Conservation (phyloP, 208 protist genomes). For the Blastocrithidia nonstop region DNA sequence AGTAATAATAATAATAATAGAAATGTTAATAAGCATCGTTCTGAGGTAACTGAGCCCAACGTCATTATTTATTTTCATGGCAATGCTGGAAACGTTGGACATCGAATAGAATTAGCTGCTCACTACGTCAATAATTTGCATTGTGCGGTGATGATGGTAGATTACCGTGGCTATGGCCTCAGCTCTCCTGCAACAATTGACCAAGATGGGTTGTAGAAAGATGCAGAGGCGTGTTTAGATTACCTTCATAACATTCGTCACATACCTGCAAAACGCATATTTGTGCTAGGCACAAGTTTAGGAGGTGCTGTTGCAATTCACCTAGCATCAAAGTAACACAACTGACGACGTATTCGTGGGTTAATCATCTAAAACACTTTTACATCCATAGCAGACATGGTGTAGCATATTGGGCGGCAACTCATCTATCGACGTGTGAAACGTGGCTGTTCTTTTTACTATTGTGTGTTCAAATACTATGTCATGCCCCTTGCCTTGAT, state of each 20-base stretch:
- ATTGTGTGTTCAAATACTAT: conserved; percentile 44
- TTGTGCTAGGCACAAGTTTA: conserved; percentile 81
- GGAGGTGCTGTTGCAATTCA: conserved; percentile 80
- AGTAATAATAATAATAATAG: not conserved
- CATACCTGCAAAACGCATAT: conserved; percentile 52
- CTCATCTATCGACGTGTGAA: conserved; percentile 6
- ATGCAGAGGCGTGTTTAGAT: conserved; percentile 76
- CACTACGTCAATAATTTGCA: conserved; percentile 23
- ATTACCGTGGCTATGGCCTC: conserved; percentile 84
- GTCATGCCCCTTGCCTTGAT: conserved; percentile 61
- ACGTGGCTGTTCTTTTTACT: conserved; percentile 2
- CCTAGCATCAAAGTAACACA: conserved; percentile 29
- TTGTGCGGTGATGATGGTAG: conserved; percentile 76
- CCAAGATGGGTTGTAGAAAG: conserved; percentile 61
- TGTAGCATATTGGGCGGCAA: conserved; percentile 11
- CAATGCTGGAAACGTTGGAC: conserved; percentile 85
- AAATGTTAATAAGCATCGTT: not conserved
- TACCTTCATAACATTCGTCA: conserved; percentile 37
- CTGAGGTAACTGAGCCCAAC: not conserved
- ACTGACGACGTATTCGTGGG: conserved; percentile 31
- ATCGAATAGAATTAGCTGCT: conserved; percentile 56
- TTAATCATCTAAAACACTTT: conserved; percentile 87
- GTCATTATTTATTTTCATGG: conserved; percentile 69
- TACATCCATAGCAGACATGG: conserved; percentile 79
- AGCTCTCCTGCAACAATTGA: conserved; percentile 31